Conservation (phyloP, 768 basidiomycete genomes). For the Russula compacta region DNA sequence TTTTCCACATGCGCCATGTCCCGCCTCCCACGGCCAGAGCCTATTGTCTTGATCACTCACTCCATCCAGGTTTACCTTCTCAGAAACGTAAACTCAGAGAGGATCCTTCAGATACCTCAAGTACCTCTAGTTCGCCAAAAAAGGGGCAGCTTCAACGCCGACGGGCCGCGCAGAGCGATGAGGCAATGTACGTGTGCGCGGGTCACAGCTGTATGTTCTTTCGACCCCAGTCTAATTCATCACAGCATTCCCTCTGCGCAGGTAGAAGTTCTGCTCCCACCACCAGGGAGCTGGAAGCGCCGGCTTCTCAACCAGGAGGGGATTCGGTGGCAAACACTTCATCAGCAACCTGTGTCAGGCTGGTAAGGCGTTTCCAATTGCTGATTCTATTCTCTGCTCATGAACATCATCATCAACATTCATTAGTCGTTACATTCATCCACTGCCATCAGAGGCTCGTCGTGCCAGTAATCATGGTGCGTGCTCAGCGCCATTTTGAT, state of each 20-base stretch:
- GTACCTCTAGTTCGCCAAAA: background rate
- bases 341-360: background rate
- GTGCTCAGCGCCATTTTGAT: background rate
- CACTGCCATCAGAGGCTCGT: background rate
- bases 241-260: background rate
- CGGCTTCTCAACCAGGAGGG: background rate
- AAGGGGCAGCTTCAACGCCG: background rate
- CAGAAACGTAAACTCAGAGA: constrained; percentile 19
- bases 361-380: background rate
- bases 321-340: background rate
- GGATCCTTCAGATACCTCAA: background rate
- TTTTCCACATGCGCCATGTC: background rate
- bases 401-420: background rate
- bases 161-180: background rate
- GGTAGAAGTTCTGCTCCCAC: constrained; percentile 15
- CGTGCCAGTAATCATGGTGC: background rate
- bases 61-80: background rate
- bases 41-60: background rate
- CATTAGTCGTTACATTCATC: background rate
- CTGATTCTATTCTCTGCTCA: background rate
- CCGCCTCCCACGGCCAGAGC: background rate
- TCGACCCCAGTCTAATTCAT: background rate
- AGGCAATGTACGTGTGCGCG: constrained; percentile 7
- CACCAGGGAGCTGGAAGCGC: constrained; percentile 9
- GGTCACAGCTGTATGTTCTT: constrained; percentile 27